phyloP scores from a whole-genome alignment of 2,329 filamentous ascomycete species.

The Teratosphaeriaceae sp. region DNA sequence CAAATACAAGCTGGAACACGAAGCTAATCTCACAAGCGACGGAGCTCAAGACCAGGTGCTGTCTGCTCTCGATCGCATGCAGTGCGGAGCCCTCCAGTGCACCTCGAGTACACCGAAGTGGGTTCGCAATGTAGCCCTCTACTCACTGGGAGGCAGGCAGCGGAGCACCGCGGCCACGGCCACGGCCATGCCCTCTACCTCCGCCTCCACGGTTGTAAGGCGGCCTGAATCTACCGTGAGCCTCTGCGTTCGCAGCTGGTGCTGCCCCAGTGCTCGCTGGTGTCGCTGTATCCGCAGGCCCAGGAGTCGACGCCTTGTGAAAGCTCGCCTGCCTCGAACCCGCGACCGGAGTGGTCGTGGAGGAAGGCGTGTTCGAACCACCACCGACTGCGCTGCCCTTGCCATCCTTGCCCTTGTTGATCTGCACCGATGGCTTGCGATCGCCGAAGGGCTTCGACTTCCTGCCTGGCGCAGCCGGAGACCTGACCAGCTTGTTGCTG shows the following conservation, averaged over 20 bases:
- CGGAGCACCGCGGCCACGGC: not conserved
- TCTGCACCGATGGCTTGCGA: slow-evolving; percentile 11
- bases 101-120: too few species aligned
- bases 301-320: slow-evolving; percentile 7
- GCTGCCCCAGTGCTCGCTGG: slow-evolving; percentile 1
- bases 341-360: slow-evolving; percentile 6
- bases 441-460: slow-evolving; percentile 12
- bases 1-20: too few species aligned
- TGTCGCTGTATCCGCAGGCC: not conserved
- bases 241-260: slow-evolving; percentile 3
- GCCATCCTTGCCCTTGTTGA: slow-evolving; percentile 12
- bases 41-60: too few species aligned
- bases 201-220: not conserved
- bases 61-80: too few species aligned
- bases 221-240: not conserved
- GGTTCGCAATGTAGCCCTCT: not conserved
- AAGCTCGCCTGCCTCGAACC: slow-evolving; percentile 10
- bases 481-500: slow-evolving; percentile 9
- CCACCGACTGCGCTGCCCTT: not conserved
- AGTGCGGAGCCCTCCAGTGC: too few species aligned
- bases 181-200: not conserved
- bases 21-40: too few species aligned
- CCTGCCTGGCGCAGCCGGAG: slow-evolving; percentile 2
- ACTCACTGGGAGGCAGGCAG: not conserved
- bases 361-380: slow-evolving; percentile 4